phyloP scores from a whole-genome alignment of 192 early-diverging fungal species.

The Geranomyces michiganensis region DNA sequence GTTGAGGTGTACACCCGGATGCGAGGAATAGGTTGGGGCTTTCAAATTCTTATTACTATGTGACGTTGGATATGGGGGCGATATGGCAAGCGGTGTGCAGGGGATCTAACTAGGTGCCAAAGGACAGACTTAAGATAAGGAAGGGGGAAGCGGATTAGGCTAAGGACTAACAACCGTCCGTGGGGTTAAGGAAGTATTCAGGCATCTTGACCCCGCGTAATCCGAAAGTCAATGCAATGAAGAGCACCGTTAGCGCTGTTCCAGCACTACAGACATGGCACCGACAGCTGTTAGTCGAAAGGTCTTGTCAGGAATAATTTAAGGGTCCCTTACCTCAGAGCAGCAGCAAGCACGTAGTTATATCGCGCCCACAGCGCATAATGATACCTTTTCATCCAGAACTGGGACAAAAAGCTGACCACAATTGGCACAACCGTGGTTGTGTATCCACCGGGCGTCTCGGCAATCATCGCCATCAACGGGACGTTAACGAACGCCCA shows the following conservation, averaged over 20 bases:
- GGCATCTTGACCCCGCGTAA: not conserved
- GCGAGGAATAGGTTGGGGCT: too few relatives aligned
- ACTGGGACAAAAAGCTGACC: constrained; percentile 27
- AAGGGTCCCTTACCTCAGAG: constrained; percentile 15
- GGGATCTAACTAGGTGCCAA: too few relatives aligned
- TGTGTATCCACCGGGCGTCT: constrained; percentile 24
- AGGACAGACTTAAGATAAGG: too few relatives aligned
- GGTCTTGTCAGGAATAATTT: not conserved
- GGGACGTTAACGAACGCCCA: constrained; percentile 60
- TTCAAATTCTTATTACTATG: too few relatives aligned
- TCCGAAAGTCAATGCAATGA: constrained; percentile 10
- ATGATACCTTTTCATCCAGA: constrained; percentile 21
- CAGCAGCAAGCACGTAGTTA: constrained; percentile 37
- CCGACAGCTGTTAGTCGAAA: not conserved
- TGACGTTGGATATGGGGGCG: too few relatives aligned
- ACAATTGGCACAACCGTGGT: constrained; percentile 19
- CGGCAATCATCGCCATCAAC: constrained; percentile 50
- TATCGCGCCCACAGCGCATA: constrained; percentile 38
- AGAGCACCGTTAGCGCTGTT: constrained; percentile 8
- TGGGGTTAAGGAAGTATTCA: constrained; percentile 11
- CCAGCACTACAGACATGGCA: constrained; percentile 4
- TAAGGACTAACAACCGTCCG: constrained; percentile 3
- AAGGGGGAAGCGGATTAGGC: too few relatives aligned
- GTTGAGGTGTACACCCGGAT: too few relatives aligned
- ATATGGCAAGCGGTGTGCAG: too few relatives aligned